phyloP scores from a whole-genome alignment of 768 basidiomycete species.

The Leccinum pellstonianum region DNA sequence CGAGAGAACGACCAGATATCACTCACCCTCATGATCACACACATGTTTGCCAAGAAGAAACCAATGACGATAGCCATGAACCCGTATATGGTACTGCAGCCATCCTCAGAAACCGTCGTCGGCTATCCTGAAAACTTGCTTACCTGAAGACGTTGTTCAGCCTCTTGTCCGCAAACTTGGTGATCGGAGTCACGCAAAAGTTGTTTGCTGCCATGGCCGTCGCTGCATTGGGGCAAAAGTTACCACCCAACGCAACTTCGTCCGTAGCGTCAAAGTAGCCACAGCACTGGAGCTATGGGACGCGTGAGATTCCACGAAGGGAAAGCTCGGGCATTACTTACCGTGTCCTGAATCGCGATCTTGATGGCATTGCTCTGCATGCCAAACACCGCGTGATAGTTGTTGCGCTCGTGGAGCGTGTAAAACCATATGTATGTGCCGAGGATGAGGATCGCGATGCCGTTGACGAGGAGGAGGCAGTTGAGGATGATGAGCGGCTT shows the following conservation, averaged over 20 bases:
- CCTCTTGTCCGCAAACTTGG: slow-evolving; percentile 63
- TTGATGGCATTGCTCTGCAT: slow-evolving; percentile 45
- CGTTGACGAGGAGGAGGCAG: slow-evolving; percentile 67
- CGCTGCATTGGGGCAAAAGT: slow-evolving; percentile 51
- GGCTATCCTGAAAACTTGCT: slow-evolving; percentile 14
- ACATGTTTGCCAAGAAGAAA: slow-evolving; percentile 77
- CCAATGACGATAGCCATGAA: slow-evolving; percentile 78
- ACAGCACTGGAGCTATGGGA: slow-evolving; percentile 70
- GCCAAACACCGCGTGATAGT: slow-evolving; percentile 62
- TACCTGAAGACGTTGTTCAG: slow-evolving; percentile 86
- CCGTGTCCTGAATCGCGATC: slow-evolving; percentile 70
- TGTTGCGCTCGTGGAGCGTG: slow-evolving; percentile 67
- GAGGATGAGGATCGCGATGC: slow-evolving; percentile 55
- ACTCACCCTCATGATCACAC: slow-evolving; percentile 76
- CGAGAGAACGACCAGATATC: background rate
- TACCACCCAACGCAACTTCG: slow-evolving; percentile 55
- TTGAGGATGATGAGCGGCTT: slow-evolving; percentile 74
- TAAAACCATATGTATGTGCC: slow-evolving; percentile 82
- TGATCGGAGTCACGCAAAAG: slow-evolving; percentile 74
- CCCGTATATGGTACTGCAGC: slow-evolving; percentile 64
- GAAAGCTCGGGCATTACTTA: slow-evolving; percentile 32
- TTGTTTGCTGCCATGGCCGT: slow-evolving; percentile 39
- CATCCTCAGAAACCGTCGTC: background rate
- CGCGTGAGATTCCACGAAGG: background rate
- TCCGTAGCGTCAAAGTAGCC: slow-evolving; percentile 78